Base-by-base conservation (phyloP, 2,329 filamentous ascomycete species). In the Xylaria sp. region DNA sequence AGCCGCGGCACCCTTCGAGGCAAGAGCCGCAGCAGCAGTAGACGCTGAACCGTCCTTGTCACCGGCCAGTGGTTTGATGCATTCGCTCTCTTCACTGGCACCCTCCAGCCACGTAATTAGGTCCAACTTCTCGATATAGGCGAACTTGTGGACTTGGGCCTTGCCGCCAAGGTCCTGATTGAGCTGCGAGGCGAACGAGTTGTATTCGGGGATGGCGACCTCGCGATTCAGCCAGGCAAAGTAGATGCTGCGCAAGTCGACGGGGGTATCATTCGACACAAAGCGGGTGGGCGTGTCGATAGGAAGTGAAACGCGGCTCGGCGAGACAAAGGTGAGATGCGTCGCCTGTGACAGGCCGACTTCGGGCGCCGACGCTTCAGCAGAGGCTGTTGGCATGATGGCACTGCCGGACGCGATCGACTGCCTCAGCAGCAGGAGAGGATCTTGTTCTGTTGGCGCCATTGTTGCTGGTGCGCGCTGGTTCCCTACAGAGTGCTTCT, bases 151-250 rank as follows among this genome's bases (percentile, higher is more conserved):
- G 27, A 97, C 92, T 72, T 89, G 88, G 63, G 90, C 90, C 22
- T 84, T 83, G 20, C 87, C 88, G 1, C 83, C 84, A 11, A 97
- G 84, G 75, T 93, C 89, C 57, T 92, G 90, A 77, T 97, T 97
- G 63, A 98, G 85, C 72, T 89, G 86, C 74, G 92, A 90, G 15
- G 93, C 92, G 0, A 91, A 90, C 29, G 91, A 88, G 80, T 97
- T 96, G 85, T 98, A 98, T 74, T 97, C 93, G 11, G 92, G 92
- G 72, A 97, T 94, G 61, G 91, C 89, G 62, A 91, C 89, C 82
- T 98, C 95, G 79, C 94, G 93, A 81, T 97, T 96, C 75, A 92
- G 85, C 93, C 94, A 99, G 63, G 94, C 94, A 77, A 98, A 97
- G 83, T 95, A 97, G 80, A 97, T 95, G 78, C 92, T 96, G 77